Base-by-base conservation (phyloP, 2,329 filamentous ascomycete species). In the Penicillium crustosum region DNA sequence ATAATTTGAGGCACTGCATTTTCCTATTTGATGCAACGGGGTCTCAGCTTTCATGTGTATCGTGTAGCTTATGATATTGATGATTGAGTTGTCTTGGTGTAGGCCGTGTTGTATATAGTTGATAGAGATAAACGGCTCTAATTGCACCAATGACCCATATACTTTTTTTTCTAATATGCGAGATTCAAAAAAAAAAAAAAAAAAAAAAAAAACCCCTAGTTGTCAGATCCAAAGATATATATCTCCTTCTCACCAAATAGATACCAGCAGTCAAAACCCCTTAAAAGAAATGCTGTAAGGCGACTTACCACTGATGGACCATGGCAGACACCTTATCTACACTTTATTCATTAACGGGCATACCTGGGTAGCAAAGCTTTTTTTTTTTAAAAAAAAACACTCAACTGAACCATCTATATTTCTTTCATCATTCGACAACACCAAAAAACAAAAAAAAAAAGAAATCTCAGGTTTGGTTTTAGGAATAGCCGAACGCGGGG, bases 401-500 rank as follows among this genome's bases (percentile, higher is more conserved):
- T 6, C n/a, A 10, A 31, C 25, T 6, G 6, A n/a, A n/a, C 2
- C 1, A 19, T 21, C 6, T 36, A n/a, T 4, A 2, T 25, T 3
- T 9, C 2, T 25, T 25, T 17, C 15, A 9, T 15, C 6, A 25
- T 25, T n/a, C n/a, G n/a, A n/a, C n/a, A n/a, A n/a, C n/a, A 25
- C 5, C 6, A 4, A 25, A 25, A 25, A 25, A 23, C 23, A 23
- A 23, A 23, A 23, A 55, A 59, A 55, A 53, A 59, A 59, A 51
- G 42, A 47, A 55, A 56, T 55, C 56, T 58, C 36, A 49, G 27
- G 45, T 78, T 59, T 51, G 48, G 55, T 57, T 59, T 62, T 62
- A 65, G 61, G 61, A 65, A 66, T 61, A 75, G 73, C 73, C 73
- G 66, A 74, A 75, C 72, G 72, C 70, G 73, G 73, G 73, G 73